phyloP scores from a whole-genome alignment of 176 grass and related monocot species.

The Aechmea fasciata region DNA sequence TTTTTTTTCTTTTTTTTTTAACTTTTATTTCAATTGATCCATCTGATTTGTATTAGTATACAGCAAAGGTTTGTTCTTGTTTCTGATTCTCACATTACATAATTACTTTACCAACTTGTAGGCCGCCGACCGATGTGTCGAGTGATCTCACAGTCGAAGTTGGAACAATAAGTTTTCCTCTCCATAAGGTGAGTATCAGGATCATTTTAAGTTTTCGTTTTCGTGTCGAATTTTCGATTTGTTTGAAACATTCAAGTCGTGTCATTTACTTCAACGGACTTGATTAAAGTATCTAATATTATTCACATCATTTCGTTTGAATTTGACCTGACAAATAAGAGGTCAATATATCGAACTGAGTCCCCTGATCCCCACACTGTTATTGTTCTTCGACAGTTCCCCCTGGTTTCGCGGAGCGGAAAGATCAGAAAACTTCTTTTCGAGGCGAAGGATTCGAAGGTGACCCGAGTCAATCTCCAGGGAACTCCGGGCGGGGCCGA shows the following conservation, averaged over 20 bases:
- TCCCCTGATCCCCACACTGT: too few species aligned
- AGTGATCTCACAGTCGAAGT: slow-evolving; percentile 89
- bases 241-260: background rate
- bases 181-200: slow-evolving; percentile 74
- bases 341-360: too few species aligned
- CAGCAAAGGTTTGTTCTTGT: background rate
- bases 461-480: slow-evolving; percentile 52
- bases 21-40: background rate
- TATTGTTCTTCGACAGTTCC: slow-evolving; percentile 59
- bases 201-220: background rate
- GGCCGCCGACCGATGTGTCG: slow-evolving; percentile 92
- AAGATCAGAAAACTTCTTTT: slow-evolving; percentile 69
- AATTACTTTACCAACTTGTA: slow-evolving; percentile 14
- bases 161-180: slow-evolving; percentile 81
- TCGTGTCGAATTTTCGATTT: background rate
- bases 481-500: slow-evolving; percentile 48
- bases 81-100: background rate
- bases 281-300: background rate
- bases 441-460: slow-evolving; percentile 61
- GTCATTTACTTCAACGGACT: too few species aligned
- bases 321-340: background rate
- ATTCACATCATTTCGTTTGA: background rate
- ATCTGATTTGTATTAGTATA: background rate
- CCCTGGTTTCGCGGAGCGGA: slow-evolving; percentile 80
- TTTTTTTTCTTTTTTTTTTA: too few species aligned